A percentile compares a stretch with the other conserved stretches of the same genome.
These are phyloP conservation scores for Penicillium diatomitis DNA, from an alignment of 495 filamentous ascomycete species.

Conservation along the genomic window DNA sequence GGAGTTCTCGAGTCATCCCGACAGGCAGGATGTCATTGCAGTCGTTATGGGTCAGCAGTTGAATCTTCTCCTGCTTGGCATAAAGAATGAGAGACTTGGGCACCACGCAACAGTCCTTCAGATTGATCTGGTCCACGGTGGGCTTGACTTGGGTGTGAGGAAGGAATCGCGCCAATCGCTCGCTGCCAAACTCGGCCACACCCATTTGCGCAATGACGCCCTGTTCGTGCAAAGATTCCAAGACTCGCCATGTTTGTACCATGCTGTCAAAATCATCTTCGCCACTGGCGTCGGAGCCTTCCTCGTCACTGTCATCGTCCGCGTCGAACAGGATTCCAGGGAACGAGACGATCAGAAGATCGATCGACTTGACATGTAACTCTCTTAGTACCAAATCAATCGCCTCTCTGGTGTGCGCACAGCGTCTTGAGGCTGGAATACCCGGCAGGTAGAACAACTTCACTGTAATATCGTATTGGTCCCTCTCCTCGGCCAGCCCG, in stretches of 20 bases:
- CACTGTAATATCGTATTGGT: conserved; percentile 83
- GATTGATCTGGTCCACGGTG: conserved; percentile 90
- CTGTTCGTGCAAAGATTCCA: conserved; percentile 64
- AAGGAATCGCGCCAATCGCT: conserved; percentile 62
- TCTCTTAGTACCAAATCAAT: conserved; percentile 70
- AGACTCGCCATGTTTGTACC: conserved; percentile 56
- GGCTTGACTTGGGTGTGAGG: conserved; percentile 62
- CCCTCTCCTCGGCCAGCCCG: conserved; percentile 65
- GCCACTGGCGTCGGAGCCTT: conserved; percentile 50
- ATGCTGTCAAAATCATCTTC: conserved; percentile 57
- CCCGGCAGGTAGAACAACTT: conserved; percentile 87
- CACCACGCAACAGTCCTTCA: conserved; percentile 93
- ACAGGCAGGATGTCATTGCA: conserved; percentile 82
- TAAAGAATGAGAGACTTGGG: conserved; percentile 78
- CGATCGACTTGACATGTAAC: conserved; percentile 62
- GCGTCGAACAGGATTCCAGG: conserved; percentile 90
- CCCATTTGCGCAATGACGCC: conserved; percentile 69
- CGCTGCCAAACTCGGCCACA: conserved; percentile 80
- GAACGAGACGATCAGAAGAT: conserved; percentile 88
- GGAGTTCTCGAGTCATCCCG: conserved; percentile 72
- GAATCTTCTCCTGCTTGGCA: conserved; percentile 76
- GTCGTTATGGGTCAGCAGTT: conserved; percentile 90
- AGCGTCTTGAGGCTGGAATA: conserved; percentile 50
- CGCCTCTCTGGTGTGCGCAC: conserved; percentile 62
- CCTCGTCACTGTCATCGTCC: conserved; percentile 72